A percentile compares a stretch with the other conserved stretches of the same genome.
Evolutionary conservation across 768 basidiomycete species (phyloP).

Genomic region (Lactarius hatsudake): DNA sequence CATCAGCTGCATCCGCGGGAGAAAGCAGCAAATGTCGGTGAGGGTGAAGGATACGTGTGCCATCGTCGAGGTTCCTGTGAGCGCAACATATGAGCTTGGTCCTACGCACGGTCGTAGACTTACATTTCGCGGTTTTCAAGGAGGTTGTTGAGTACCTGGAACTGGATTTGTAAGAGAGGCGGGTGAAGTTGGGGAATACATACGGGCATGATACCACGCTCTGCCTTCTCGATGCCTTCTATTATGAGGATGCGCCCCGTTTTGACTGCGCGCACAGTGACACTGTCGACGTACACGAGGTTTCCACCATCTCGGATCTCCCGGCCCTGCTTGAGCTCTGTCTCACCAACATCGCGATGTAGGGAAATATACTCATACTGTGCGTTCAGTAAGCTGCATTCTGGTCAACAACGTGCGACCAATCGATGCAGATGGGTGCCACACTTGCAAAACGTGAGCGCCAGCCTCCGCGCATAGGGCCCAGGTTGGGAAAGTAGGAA

Average conservation of each 20-base stretch:
- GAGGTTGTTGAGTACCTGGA: conserved; percentile 55
- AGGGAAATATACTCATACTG: conserved; percentile 69
- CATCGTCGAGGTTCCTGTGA: conserved; percentile 62
- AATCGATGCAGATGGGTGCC: conserved; percentile 9
- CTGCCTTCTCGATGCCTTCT: conserved; percentile 71
- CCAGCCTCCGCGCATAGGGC: conserved; percentile 60
- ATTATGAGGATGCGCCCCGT: conserved; percentile 61
- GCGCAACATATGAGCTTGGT: neutral
- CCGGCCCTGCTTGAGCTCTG: conserved; percentile 67
- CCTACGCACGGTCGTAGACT: conserved; percentile 11
- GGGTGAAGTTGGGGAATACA: conserved; percentile 26
- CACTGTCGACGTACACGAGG: conserved; percentile 64
- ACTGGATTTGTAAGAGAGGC: neutral
- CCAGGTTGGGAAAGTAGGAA: conserved; percentile 67
- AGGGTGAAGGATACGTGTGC: conserved; percentile 65
- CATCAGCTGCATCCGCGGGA: conserved; percentile 28
- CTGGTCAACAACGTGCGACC: conserved; percentile 6
- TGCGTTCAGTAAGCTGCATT: conserved; percentile 52
- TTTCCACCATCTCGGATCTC: conserved; percentile 62
- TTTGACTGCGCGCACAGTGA: conserved; percentile 64
- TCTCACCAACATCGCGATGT: conserved; percentile 69
- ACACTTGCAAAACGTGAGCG: conserved; percentile 61
- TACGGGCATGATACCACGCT: conserved; percentile 70
- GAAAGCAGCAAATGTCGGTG: conserved; percentile 52
- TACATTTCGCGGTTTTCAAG: conserved; percentile 70